Base-by-base conservation (phyloP, 2,329 filamentous ascomycete species). In the Aspergillus jensenii region DNA sequence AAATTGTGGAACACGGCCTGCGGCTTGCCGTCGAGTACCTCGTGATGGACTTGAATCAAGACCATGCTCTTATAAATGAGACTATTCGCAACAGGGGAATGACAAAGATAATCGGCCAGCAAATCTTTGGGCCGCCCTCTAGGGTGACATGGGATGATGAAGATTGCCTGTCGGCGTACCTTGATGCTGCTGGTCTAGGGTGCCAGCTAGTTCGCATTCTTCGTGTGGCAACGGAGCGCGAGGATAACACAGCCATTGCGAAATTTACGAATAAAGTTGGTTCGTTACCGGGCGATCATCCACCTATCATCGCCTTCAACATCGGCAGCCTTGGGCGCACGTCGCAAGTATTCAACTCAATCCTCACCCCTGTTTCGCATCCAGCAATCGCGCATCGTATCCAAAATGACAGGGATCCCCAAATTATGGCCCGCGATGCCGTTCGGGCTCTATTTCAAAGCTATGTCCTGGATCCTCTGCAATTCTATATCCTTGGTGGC, bases 341-440 rank as follows among this genome's bases (percentile, higher is more conserved):
- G 11, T 78, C 76, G n/a, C 76, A 78, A 58, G 69, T 78, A 1
- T 76, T 77, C 59, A 78, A 78, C 58, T 69, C 70, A 4, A 73
- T 71, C 14, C 62, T 78, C 48, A 78, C 75, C 7, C 68, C 69
- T 2, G 76, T 78, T n/a, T 76, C 72, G 3, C 76, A 78, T 53
- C 68, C 73, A 17, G 72, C 71, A 6, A 72, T 78, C 51, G 65
- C 65, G 25, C 64, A 62, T 11, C 52, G 53, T 7, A 47, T 50
- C 6, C 61, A 65, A 23, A 65, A 70, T 45, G 63, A 62, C 46
- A 60, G 63, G 6, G 71, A 75, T 52, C 68, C 74, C 11, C 63
- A 70, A 46, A 73, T 77, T 17, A 75, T 71, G 6, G 73, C 74
- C 6, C 68, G 65, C 46, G 74, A 76, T 49, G 73, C 73, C 6